Evolutionary conservation across 306 rosid species (phyloP).

Genomic region (Hippophae tibetana): DNA sequence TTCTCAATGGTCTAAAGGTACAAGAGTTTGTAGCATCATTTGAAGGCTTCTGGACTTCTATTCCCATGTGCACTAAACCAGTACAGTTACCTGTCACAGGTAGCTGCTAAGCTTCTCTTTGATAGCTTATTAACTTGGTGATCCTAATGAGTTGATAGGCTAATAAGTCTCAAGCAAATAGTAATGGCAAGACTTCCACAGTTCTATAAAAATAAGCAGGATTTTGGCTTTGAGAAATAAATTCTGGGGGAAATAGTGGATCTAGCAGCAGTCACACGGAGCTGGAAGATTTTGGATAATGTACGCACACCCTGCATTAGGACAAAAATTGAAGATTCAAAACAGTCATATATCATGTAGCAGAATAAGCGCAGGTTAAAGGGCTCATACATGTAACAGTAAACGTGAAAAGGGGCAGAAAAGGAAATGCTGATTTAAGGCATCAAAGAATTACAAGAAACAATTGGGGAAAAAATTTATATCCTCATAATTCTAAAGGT

Average conservation of each 20-base stretch:
- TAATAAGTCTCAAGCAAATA: constrained; percentile 3
- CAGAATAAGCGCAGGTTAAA: constrained; percentile 7
- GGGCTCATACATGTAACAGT: constrained; percentile 4
- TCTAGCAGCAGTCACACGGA: constrained; percentile 2
- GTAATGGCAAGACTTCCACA: background rate
- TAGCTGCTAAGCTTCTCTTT: constrained; percentile 17
- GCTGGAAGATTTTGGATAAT: constrained; percentile 5
- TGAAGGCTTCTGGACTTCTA: constrained; percentile 16
- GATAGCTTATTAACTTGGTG: constrained; percentile 18
- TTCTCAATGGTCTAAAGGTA: constrained; percentile 34
- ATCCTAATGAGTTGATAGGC: background rate
- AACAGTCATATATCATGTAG: constrained; percentile 16
- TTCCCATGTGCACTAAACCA: constrained; percentile 39
- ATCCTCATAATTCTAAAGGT: too few relatives aligned
- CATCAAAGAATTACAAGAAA: background rate
- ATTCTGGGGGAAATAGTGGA: background rate
- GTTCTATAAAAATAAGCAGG: background rate
- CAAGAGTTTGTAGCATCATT: constrained; percentile 17
- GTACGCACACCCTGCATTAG: constrained; percentile 30
- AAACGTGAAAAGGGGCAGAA: constrained; percentile 1
- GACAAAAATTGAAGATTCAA: constrained; percentile 17
- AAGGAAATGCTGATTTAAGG: constrained; percentile 2
- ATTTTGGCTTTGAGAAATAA: constrained; percentile 14
- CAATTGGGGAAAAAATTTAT: too few relatives aligned
- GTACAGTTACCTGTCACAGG: constrained; percentile 8